Evolutionary conservation across 208 protist genomes (phyloP).

Genomic region (Trichomonas gallinae): DNA sequence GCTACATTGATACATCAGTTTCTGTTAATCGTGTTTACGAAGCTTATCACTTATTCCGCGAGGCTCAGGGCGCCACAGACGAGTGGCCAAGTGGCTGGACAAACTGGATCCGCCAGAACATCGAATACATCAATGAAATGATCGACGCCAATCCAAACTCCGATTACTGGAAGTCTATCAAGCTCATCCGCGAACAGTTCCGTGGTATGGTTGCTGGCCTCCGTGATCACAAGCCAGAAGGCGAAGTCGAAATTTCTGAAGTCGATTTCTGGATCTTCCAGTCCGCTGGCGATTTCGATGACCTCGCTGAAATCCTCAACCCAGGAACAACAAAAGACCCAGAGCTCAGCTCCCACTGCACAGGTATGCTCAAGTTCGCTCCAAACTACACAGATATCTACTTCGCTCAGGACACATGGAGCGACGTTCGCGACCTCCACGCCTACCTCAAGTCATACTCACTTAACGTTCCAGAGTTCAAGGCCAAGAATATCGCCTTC

Average conservation of each 20-base stretch:
- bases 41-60: background rate
- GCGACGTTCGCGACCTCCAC: background rate
- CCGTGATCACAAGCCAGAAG: no score
- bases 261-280: slow-evolving; percentile 12
- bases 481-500: background rate
- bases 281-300: background rate
- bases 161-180: background rate
- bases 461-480: background rate
- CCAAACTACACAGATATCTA: background rate
- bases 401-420: slow-evolving; percentile 19
- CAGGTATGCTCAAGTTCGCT: background rate
- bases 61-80: background rate
- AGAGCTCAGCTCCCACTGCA: background rate
- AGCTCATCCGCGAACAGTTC: background rate
- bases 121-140: background rate
- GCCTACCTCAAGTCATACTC: background rate
- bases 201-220: background rate
- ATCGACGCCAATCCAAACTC: background rate
- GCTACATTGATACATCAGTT: background rate
- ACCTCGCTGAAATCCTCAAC: background rate
- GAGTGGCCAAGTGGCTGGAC: background rate
- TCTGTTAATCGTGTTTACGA: background rate
- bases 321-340: background rate
- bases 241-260: background rate
- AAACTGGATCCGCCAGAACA: background rate